A percentile compares a stretch with the other conserved stretches of the same genome.
Conservation (phyloP, 2,329 filamentous ascomycete genomes). For the Microdochium nivale region DNA sequence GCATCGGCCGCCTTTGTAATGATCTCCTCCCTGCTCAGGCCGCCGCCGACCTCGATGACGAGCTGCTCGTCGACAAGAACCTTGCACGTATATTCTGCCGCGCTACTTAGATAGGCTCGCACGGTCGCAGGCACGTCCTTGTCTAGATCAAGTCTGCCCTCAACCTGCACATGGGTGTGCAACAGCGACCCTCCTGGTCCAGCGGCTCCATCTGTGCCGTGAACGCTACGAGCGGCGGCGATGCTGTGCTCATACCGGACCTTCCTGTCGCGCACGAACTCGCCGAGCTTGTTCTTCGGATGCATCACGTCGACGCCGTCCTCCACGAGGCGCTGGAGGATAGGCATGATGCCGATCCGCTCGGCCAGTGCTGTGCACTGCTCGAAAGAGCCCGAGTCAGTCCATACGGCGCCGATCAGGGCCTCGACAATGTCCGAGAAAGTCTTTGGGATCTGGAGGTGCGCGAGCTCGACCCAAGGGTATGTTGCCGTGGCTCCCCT, state of each 20-base stretch:
- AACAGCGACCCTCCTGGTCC: too few relatives aligned
- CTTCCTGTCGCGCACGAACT: conserved; percentile 35
- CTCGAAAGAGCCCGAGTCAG: conserved; percentile 62
- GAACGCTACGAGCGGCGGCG: too few relatives aligned
- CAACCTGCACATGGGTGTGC: too few relatives aligned
- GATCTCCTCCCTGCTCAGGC: conserved; percentile 41
- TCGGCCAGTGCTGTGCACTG: conserved; percentile 53
- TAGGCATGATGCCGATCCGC: conserved; percentile 54
- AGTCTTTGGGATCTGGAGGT: conserved; percentile 63
- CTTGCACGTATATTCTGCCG: conserved; percentile 29
- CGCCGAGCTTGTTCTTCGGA: conserved; percentile 61
- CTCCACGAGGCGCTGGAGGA: conserved; percentile 52
- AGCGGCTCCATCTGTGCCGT: too few relatives aligned
- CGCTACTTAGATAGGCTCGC: conserved; percentile 8
- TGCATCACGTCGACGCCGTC: conserved; percentile 49
- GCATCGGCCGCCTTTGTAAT: conserved; percentile 45
- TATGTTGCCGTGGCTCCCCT: conserved; percentile 33
- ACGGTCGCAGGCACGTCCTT: conserved; percentile 3
- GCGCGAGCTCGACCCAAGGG: conserved; percentile 67
- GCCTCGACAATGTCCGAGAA: conserved; percentile 79
- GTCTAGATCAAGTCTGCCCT: not conserved
- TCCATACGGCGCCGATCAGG: conserved; percentile 71
- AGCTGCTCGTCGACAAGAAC: conserved; percentile 38
- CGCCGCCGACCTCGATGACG: conserved; percentile 35
- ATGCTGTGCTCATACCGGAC: conserved; percentile 43